phyloP scores from a whole-genome alignment of 1,284 basidiomycete species.

The Moesziomyces sp. region DNA sequence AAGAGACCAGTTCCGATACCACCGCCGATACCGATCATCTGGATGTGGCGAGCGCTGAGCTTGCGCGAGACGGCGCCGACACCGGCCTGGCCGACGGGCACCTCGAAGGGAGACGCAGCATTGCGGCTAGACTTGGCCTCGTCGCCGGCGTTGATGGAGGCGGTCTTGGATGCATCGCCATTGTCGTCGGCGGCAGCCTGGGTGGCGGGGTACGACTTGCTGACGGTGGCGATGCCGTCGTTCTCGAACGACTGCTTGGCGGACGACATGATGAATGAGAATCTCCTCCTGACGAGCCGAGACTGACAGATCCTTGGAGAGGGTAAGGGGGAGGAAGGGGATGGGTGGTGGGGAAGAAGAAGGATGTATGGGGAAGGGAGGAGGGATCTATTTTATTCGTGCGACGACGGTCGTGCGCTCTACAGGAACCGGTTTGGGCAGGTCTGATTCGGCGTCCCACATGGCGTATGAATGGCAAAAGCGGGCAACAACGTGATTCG shows the following conservation, averaged over 20 bases:
- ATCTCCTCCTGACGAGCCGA: slow-evolving; percentile 27
- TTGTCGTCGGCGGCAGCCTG: neutral
- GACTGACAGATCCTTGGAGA: slow-evolving; percentile 32
- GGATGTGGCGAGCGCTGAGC: slow-evolving; percentile 45
- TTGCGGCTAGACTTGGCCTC: slow-evolving; percentile 23
- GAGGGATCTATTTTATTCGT: slow-evolving; percentile 10
- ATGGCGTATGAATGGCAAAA: neutral
- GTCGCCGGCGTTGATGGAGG: slow-evolving; percentile 13
- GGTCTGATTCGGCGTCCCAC: neutral
- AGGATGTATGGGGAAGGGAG: neutral
- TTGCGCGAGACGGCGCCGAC: slow-evolving; percentile 44
- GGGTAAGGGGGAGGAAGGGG: neutral
- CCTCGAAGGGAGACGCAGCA: slow-evolving; percentile 31
- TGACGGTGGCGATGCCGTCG: slow-evolving; percentile 35
- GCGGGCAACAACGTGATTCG: slow-evolving; percentile 1
- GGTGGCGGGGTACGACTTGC: slow-evolving; percentile 26
- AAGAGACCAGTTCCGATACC: slow-evolving; percentile 64
- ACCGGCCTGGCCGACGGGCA: slow-evolving; percentile 31
- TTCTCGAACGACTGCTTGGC: slow-evolving; percentile 32
- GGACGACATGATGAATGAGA: slow-evolving; percentile 28
- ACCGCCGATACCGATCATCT: slow-evolving; percentile 60
- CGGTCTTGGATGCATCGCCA: slow-evolving; percentile 26
- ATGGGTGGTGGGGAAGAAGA: too few species aligned
- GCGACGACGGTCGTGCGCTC: too few species aligned
- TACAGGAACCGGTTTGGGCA: too few species aligned